phyloP scores from a whole-genome alignment of 2,329 filamentous ascomycete species.

The Alternaria viburni region DNA sequence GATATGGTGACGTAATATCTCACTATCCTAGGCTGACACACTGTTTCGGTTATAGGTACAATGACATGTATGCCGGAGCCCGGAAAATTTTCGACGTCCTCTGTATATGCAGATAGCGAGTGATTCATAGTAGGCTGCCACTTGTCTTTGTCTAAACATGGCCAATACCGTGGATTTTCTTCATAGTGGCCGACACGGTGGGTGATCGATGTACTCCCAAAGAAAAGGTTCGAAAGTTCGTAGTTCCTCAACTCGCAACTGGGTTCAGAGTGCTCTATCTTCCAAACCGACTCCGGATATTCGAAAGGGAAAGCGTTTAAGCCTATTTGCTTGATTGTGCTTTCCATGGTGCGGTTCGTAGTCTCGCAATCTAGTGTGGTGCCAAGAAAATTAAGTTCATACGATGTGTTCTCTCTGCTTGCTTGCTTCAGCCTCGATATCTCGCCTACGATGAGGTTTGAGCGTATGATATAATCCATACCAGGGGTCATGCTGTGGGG shows the following conservation, averaged over 20 bases:
- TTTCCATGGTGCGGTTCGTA: not conserved
- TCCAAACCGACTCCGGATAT: too few relatives aligned
- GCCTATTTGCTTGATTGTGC: not conserved
- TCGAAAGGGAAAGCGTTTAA: too few relatives aligned
- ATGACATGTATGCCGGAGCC: not conserved
- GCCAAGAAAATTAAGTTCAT: not conserved
- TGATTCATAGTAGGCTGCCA: not conserved
- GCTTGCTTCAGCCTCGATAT: rapidly evolving
- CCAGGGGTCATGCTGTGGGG: rapidly evolving
- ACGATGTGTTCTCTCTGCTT: not conserved
- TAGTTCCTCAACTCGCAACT: not conserved
- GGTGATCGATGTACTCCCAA: not conserved
- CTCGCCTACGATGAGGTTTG: not conserved
- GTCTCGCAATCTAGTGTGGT: not conserved
- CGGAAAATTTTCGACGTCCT: rapidly evolving
- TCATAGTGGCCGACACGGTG: not conserved
- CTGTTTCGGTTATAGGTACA: not conserved
- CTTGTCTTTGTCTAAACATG: not conserved
- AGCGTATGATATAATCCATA: not conserved
- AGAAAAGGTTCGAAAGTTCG: not conserved
- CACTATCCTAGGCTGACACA: not conserved
- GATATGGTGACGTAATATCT: not conserved
- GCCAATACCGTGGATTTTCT: not conserved
- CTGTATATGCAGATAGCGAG: too few relatives aligned
- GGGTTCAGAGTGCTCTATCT: not conserved